Evolutionary conservation across 148 eudicot genomes (phyloP).

Genomic region (Chenopodium suecicum): DNA sequence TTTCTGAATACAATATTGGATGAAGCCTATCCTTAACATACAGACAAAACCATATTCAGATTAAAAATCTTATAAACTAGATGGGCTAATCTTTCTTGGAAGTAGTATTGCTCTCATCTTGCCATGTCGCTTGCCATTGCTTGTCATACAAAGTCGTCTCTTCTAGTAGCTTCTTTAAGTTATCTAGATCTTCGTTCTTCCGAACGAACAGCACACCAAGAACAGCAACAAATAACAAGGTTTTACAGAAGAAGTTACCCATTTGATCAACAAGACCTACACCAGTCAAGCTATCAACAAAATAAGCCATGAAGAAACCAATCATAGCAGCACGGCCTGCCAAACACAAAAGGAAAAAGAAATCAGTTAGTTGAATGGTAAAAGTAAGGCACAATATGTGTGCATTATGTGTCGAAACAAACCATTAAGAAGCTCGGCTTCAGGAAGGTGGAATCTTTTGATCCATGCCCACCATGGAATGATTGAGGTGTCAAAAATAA

Average conservation of each 20-base stretch:
- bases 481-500: constrained; percentile 87
- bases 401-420: constrained; percentile 13
- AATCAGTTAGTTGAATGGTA: not conserved
- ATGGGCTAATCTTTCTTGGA: constrained; percentile 40
- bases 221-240: constrained; percentile 79
- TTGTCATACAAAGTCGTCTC: constrained; percentile 95
- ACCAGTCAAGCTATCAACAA: constrained; percentile 97
- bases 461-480: constrained; percentile 99
- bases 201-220: constrained; percentile 78
- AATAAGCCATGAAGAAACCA: constrained; percentile 97
- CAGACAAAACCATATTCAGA: constrained; percentile 8
- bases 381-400: not conserved
- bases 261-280: constrained; percentile 94
- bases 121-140: constrained; percentile 99
- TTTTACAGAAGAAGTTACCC: constrained; percentile 98
- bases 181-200: constrained; percentile 90
- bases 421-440: constrained; percentile 97
- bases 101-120: constrained; percentile 44
- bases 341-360: not conserved
- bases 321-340: constrained; percentile 98
- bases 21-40: constrained; percentile 22
- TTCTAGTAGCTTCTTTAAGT: constrained; percentile 69
- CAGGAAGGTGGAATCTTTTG: constrained; percentile 97
- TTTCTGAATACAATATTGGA: constrained; percentile 8
- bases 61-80: not conserved